These are phyloP conservation scores for Neocallimastix lanati DNA, from an alignment of 192 early-diverging fungal genomes.

Conservation along the genomic window DNA sequence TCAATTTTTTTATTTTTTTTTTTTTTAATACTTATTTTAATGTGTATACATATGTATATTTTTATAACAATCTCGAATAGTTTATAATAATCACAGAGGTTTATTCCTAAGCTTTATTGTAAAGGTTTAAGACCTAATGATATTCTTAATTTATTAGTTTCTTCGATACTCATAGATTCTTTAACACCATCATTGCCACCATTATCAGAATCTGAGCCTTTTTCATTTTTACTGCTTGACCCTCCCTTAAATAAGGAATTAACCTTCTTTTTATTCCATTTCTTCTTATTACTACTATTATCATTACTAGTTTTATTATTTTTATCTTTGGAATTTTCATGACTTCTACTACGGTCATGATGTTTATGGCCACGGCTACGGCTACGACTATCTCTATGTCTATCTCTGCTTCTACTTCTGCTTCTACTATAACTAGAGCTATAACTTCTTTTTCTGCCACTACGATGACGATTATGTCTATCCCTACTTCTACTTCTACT, in stretches of 20 bases:
- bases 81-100: too few species aligned
- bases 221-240: not conserved
- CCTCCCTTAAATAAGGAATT: not conserved
- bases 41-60: too few species aligned
- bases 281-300: not conserved
- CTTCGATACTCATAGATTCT: not conserved
- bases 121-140: not conserved
- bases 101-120: too few species aligned
- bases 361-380: not conserved
- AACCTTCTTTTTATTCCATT: not conserved
- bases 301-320: not conserved
- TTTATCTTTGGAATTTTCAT: not conserved
- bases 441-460: not conserved
- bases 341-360: not conserved
- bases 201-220: not conserved
- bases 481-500: slow-evolving; percentile 9
- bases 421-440: not conserved
- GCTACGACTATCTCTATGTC: not conserved
- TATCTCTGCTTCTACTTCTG: not conserved
- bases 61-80: too few species aligned
- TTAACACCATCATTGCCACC: not conserved
- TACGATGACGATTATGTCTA: not conserved
- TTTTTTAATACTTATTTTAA: too few species aligned
- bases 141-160: not conserved
- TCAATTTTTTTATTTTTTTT: too few species aligned